Base-by-base conservation (phyloP, 75 land plant genomes). In the Picea sitchensis region DNA sequence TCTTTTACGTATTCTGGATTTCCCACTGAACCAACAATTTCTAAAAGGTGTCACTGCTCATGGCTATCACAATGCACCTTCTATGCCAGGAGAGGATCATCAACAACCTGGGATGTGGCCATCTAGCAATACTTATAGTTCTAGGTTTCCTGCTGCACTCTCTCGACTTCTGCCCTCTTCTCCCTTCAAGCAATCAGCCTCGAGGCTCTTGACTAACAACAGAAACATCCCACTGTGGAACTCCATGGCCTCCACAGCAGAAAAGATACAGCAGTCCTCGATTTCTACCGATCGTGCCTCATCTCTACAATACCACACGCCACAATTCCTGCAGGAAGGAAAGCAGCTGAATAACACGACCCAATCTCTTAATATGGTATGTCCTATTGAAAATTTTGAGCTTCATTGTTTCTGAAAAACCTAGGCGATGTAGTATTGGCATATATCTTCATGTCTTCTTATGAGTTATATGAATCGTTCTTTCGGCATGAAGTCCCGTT, bases 211-310 rank as follows among this genome's bases (percentile, higher is more conserved):
- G 17, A 71, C 38, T 18, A 71, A 44, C 21, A 36, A 44, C 47
- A 41, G 54, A 20, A 71, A 71, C 47, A 71, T 44, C 20, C 73
- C 54, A 20, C 20, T 71, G n/a, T 71, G 73, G 73, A 47, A 71
- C 26, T 71, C 44, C 21, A 44, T 71, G 36, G 9, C 17, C 71
- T 67, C 71, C 3, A 67, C 32, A 67, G 4, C 36, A 65, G 71
- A 47, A 47, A 47, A 47, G 54, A 9, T 51, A 9, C 12, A 51
- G 56, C 56, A 51, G 56, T 9, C 56, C 56, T 9, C 56, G 11
- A 51, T 9, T 51, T 51, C 56, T 51, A 51, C 56, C 11, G 56
- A 34, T 34, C 41, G 34, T n/a, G 56, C 74, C 74, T 20, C 74
- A 71, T 5, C 54, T 20, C 3, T 2, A 20, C 12, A 18, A 14